Evolutionary conservation across 2,329 filamentous ascomycete genomes (phyloP), one percentile per base, ranked within the genome.

Genomic region (Aureobasidium sp.): DNA sequence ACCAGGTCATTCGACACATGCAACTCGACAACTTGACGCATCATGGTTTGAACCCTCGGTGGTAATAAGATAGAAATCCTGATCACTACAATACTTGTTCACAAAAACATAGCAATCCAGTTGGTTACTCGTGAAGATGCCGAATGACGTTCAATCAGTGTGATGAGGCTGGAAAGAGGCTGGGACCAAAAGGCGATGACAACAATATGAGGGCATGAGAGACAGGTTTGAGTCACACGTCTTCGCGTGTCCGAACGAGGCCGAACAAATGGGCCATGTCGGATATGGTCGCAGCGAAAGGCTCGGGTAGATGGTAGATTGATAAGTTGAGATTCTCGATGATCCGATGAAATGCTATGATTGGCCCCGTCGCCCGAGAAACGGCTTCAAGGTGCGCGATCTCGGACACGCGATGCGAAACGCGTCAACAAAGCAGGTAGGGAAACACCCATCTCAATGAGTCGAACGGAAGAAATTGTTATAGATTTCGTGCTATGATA

Each of bases 261-360:
- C 42, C 42, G 42, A 58, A 25, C 21, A 25, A 41, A 49, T 10
- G n/a, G 10, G 49, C 11, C 29, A 29, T 16, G 10, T 48, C 14
- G 9, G 7, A 30, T 10, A 37, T 50, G 27, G 6, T 32, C 25
- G 8, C 21, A n/a, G 5, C 27, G 25, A 25, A 5, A 10, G 25
- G 32, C 27, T 59, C 57, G 57, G 57, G 25, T 59, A 61, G 47
- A 61, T 61, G 45, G 37, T 48, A 50, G 59, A 61, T 61, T 61
- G 48, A 53, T 61, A 54, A 51, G 48, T 36, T 21, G 9, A 25
- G 21, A n/a, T n/a, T n/a, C n/a, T 51, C 13, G 27, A 37, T 41
- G 48, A 51, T 53, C 41, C 48, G 48, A 45, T 44, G 16, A 49
- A 30, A 44, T 30, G 37, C 34, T 44, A 39, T 61, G 36, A 61